A percentile compares a stretch with the other conserved stretches of the same genome.
phyloP scores from a whole-genome alignment of 176 grass and related monocot genomes.

The Raddia distichophylla region DNA sequence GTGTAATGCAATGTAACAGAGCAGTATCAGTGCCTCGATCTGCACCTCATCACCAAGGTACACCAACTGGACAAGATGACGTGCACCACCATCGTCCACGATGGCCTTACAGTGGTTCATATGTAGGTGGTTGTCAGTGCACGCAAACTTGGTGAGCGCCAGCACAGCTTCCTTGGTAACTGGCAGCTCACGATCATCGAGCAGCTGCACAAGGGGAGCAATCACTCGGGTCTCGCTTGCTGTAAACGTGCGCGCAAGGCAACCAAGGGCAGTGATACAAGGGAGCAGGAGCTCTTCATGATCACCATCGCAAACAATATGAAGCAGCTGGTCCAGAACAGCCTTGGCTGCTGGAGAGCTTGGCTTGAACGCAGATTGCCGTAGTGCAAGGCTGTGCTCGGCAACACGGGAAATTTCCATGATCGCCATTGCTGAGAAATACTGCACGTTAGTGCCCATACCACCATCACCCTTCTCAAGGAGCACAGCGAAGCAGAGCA shows the following conservation, averaged over 20 bases:
- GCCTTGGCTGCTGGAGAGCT: conserved; percentile 72
- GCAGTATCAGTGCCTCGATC: conserved; percentile 73
- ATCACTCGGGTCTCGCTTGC: conserved; percentile 76
- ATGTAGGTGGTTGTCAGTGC: conserved; percentile 71
- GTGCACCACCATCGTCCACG: conserved; percentile 63
- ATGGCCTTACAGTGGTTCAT: conserved; percentile 75
- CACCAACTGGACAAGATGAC: conserved; percentile 83
- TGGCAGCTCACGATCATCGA: conserved; percentile 67
- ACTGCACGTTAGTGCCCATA: conserved; percentile 52
- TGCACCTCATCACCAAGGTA: conserved; percentile 80
- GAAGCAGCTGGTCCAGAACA: conserved; percentile 79
- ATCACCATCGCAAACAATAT: conserved; percentile 57
- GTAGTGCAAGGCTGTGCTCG: conserved; percentile 63
- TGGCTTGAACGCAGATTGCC: conserved; percentile 89
- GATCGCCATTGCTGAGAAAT: conserved; percentile 74
- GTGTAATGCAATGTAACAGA: conserved; percentile 77
- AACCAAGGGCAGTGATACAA: conserved; percentile 72
- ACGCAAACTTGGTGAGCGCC: conserved; percentile 81
- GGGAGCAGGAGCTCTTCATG: conserved; percentile 69
- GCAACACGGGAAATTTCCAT: conserved; percentile 80
- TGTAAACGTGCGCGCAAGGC: conserved; percentile 76
- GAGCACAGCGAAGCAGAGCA: conserved; percentile 80
- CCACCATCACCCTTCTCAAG: conserved; percentile 79
- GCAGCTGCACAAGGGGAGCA: conserved; percentile 69
- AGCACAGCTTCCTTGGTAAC: conserved; percentile 75